These are phyloP conservation scores for Cordyceps fumosorosea DNA, from an alignment of 2,329 filamentous ascomycete genomes.

Conservation along the genomic window DNA sequence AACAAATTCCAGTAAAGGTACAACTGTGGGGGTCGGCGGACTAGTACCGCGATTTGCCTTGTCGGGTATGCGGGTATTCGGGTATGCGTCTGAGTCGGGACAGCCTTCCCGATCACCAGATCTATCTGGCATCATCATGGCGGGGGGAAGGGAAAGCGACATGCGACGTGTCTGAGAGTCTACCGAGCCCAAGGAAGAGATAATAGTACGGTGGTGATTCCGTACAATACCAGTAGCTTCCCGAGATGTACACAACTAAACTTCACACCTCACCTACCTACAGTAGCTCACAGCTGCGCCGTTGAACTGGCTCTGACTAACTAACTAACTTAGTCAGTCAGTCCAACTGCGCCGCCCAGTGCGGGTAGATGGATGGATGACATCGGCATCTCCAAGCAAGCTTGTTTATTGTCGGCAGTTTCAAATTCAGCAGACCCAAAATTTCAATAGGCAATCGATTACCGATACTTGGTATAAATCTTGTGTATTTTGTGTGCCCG, in stretches of 20 bases:
- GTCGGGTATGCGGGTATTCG: conserved; percentile 15
- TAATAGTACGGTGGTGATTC: no score
- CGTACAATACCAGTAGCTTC: no score
- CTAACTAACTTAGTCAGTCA: no score
- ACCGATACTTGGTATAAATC: not conserved
- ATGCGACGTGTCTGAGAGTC: no score
- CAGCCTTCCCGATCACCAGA: no score
- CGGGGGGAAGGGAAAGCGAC: not conserved
- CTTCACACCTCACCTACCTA: no score
- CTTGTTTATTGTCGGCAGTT: not conserved
- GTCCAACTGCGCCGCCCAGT: no score
- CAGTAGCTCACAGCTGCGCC: no score
- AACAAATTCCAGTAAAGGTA: not conserved
- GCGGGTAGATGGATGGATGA: not conserved
- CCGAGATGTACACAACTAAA: no score
- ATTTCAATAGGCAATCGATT: not conserved
- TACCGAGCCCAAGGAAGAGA: no score
- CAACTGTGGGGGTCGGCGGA: conserved; percentile 1
- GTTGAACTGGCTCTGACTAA: no score
- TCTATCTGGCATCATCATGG: not conserved
- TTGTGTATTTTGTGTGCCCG: not conserved
- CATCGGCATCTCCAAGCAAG: no score
- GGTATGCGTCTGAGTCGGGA: not conserved
- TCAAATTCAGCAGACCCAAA: not conserved
- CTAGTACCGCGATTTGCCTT: not conserved